Base-by-base conservation (phyloP, 129 eudicot genomes). In the Calendula officinalis region DNA sequence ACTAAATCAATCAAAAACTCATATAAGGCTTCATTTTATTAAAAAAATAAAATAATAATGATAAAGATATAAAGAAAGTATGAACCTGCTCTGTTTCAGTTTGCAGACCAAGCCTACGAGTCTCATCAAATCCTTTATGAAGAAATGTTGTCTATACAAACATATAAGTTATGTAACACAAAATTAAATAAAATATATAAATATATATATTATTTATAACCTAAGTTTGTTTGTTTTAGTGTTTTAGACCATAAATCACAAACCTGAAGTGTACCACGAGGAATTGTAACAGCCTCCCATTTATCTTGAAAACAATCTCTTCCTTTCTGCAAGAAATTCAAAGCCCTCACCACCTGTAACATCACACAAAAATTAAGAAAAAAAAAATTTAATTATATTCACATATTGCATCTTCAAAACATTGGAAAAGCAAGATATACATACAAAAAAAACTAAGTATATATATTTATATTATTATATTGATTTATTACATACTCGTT, bases 231-330 rank as follows among this genome's bases (percentile, higher is more conserved):
- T 11, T 27, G 52, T 16, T 41, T 34, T 30, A 57, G 50, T 27
- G 42, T 8, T 41, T 34, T 30, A 57, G 50, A 35, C 33, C 8
- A 57, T 44, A 58, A 74, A 43, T 13, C 70, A 86, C 95, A 75
- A 80, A 91, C 97, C 97, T 92, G 98, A 64, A 92, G 87, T 38
- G 98, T 92, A 71, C 98, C 98, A 75, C 98, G 98, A 62, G 96
- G 95, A 50, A 92, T 92, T 55, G 79, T 67, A 75, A 85, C 83
- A 34, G 84, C 91, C 79, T 76, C 89, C 98, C 98, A 92, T 73
- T 75, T 81, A 69, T 85, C 72, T 46, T 62, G 67, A 64, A 53
- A 81, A 32, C 79, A 81, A 32, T 88, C 87, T 85, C 89, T 77
- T 70, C 96, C 96, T 36, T 77, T 77, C 62, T 85, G 95, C 79